Evolutionary conservation across 306 rosid genomes (phyloP).

Genomic region (Cicer judaicum): DNA sequence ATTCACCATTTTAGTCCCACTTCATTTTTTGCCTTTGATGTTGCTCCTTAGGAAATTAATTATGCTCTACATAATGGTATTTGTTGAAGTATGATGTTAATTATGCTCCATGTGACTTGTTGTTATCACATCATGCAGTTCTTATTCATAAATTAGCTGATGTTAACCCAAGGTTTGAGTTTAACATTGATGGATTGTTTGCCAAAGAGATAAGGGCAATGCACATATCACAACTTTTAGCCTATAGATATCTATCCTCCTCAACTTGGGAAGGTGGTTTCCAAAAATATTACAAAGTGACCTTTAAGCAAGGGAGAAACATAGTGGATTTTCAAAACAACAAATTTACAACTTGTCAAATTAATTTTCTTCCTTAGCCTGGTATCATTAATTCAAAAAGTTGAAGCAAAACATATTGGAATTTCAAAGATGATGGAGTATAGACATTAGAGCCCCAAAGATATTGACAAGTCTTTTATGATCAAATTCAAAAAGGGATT

Average conservation of each 20-base stretch:
- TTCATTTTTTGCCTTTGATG: neutral
- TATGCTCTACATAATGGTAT: neutral
- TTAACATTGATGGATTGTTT: constrained; percentile 76
- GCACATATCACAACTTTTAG: neutral
- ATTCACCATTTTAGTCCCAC: neutral
- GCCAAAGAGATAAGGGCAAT: constrained; percentile 67
- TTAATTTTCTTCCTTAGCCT: constrained; percentile 25
- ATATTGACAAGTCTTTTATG: constrained; percentile 40
- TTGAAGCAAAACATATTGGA: constrained; percentile 39
- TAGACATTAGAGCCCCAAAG: constrained; percentile 40
- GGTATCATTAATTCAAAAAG: constrained; percentile 38
- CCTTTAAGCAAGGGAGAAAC: constrained; percentile 57
- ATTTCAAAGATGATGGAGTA: constrained; percentile 28
- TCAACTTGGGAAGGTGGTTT: constrained; percentile 66
- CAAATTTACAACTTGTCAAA: constrained; percentile 37
- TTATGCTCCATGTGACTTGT: constrained; percentile 6
- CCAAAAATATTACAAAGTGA: constrained; percentile 55
- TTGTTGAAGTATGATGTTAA: neutral
- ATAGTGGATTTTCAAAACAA: constrained; percentile 28
- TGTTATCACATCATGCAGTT: constrained; percentile 58
- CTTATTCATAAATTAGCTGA: constrained; percentile 87
- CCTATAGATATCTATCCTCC: neutral
- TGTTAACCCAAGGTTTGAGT: constrained; percentile 79
- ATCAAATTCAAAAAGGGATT: constrained; percentile 6
- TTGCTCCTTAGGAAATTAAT: neutral